Percentiles rank a stretch among this genome's conserved stretches.
Conservation (phyloP, 2,329 filamentous ascomycete genomes). For the Tolypocladium paradoxum region DNA sequence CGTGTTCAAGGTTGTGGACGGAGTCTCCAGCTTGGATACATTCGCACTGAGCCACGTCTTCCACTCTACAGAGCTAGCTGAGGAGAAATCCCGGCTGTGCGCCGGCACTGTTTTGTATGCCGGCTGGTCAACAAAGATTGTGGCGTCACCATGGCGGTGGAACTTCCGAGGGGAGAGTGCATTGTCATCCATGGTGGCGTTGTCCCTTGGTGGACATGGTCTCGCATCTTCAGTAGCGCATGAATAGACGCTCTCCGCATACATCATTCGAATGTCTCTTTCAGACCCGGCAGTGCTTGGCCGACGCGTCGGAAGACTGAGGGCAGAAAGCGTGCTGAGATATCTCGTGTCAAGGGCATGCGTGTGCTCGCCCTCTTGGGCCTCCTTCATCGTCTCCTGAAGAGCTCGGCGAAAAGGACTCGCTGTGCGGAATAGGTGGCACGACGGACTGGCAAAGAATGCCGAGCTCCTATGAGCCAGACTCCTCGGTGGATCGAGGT, state of each 20-base stretch:
- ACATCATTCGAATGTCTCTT: slow-evolving; percentile 23
- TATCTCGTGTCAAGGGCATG: slow-evolving; percentile 23
- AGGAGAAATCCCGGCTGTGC: slow-evolving; percentile 26
- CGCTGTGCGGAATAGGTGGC: slow-evolving; percentile 40
- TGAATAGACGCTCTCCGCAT: slow-evolving; percentile 42
- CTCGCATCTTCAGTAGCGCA: slow-evolving; percentile 12
- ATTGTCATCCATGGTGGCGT: not conserved
- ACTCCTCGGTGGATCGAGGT: slow-evolving; percentile 13
- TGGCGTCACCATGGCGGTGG: slow-evolving; percentile 5
- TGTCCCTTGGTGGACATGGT: not conserved
- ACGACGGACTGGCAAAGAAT: slow-evolving; percentile 40
- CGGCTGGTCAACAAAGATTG: slow-evolving; percentile 1
- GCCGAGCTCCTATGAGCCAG: slow-evolving; percentile 33
- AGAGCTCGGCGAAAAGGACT: slow-evolving; percentile 46
- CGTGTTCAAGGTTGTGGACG: slow-evolving; percentile 6
- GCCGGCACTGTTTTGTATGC: slow-evolving; percentile 3
- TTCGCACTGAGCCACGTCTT: slow-evolving; percentile 44
- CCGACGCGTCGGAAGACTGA: slow-evolving; percentile 28
- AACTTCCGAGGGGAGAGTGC: too few relatives aligned
- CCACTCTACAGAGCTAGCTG: slow-evolving; percentile 41
- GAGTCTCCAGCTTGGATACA: slow-evolving; percentile 33
- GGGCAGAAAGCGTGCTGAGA: slow-evolving; percentile 27
- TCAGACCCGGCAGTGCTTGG: slow-evolving; percentile 29
- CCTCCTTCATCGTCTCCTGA: slow-evolving; percentile 31
- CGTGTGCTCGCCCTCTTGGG: slow-evolving; percentile 13